Evolutionary conservation across 2,329 filamentous ascomycete species (phyloP), one percentile per base, ranked within the genome.

Genomic region (Parastagonospora nodorum): DNA sequence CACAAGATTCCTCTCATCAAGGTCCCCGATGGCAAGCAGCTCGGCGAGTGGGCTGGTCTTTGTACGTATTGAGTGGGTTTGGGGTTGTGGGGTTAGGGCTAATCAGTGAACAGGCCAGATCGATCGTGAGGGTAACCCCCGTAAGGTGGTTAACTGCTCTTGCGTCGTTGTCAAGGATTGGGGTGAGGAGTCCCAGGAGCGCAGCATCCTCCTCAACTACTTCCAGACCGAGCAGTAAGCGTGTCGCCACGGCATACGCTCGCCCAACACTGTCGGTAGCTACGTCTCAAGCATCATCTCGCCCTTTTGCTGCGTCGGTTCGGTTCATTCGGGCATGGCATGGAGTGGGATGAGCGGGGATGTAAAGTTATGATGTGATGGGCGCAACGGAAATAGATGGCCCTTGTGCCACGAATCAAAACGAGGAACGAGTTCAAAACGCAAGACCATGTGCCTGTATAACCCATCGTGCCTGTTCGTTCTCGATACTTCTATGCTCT

Each of bases 101-200:
- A 61, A 61, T 42, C 28, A 37, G 40, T 16, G 1, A 45, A 61
- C 56, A 97, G 93, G 93, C 83, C 92, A 97, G 72, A 88, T 99
- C 74, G 94, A 99, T 84, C 93, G 94, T 77, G 94, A 99, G 83
- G 94, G 94, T 74, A 99, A 99, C 82, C 92, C 94, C 75, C 90
- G 94, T 82, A 99, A 99, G 89, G 93, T 99, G 70, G 94, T 99
- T 84, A 99, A 99, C 90, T 99, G 94, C 92, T 97, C 93, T 76
- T 97, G 94, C 86, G 94, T 99, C 74, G 94, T 99, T 61, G 94
- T 99, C 75, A 93, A 94, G 85, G 92, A 99, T 82, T 99, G 94
- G 94, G 94, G 94, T 86, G 94, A 97, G 87, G 94, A 99, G 85
- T 95, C 90, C 68, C 92, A 96, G 84, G 94, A 99, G 88, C 92